A percentile compares a stretch with the other conserved stretches of the same genome.
phyloP scores from a whole-genome alignment of 2,329 filamentous ascomycete species.

The Lachnellula arida region DNA sequence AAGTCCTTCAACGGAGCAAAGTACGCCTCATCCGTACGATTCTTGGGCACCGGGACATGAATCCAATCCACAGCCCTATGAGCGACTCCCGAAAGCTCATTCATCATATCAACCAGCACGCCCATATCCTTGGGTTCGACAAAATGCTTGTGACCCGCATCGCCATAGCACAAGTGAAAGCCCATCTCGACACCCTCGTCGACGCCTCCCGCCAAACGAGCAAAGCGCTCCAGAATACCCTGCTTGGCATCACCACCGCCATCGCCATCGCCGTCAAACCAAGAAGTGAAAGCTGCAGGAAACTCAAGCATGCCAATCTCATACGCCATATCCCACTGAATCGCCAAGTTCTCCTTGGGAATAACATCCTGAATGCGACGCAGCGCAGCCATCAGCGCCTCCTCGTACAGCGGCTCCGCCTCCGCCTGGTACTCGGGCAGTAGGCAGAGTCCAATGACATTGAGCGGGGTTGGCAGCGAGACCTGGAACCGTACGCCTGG shows the following conservation, averaged over 20 bases:
- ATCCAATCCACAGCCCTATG: slow-evolving; percentile 36
- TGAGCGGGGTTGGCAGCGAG: slow-evolving; percentile 29
- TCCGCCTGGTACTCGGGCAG: slow-evolving; percentile 21
- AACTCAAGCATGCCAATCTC: slow-evolving; percentile 28
- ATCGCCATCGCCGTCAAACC: slow-evolving; percentile 28
- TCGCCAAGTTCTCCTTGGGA: slow-evolving; percentile 29
- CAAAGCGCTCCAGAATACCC: slow-evolving; percentile 33
- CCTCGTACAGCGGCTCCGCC: slow-evolving; percentile 30
- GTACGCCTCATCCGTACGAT: slow-evolving; percentile 34
- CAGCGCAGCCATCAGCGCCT: slow-evolving; percentile 22
- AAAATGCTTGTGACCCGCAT: slow-evolving; percentile 40
- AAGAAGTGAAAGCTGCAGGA: slow-evolving; percentile 14
- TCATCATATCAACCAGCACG: slow-evolving; percentile 36
- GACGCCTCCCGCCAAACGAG: slow-evolving; percentile 31
- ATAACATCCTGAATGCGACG: slow-evolving; percentile 26
- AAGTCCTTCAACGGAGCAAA: slow-evolving; percentile 36
- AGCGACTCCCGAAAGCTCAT: slow-evolving; percentile 27
- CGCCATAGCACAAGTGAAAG: slow-evolving; percentile 45
- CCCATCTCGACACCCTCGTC: slow-evolving; percentile 37
- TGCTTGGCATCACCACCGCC: slow-evolving; percentile 28
- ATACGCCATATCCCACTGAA: slow-evolving; percentile 31
- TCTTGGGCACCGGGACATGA: slow-evolving; percentile 41
- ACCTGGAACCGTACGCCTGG: slow-evolving; percentile 31
- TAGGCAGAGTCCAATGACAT: slow-evolving; percentile 16
- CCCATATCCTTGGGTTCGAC: slow-evolving; percentile 34